Percentiles rank a stretch among this genome's conserved stretches.
Conservation (phyloP, 257 asterid species). For the Solanum dulcamara region DNA sequence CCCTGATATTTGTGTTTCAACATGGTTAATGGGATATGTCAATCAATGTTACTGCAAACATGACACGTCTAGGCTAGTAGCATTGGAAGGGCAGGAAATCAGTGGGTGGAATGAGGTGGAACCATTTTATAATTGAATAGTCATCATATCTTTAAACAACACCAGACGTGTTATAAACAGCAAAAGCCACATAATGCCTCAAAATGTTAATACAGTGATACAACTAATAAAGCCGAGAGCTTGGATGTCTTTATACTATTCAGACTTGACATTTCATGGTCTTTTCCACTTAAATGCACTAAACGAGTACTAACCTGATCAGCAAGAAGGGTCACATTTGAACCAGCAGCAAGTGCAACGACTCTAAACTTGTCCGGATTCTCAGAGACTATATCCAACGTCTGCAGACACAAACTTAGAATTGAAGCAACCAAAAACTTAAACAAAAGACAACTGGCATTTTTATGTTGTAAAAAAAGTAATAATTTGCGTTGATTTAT, state of each 20-base stretch:
- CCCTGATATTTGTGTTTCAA: neutral
- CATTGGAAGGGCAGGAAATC: neutral
- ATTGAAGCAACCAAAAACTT: neutral
- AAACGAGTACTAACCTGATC: constrained; percentile 57
- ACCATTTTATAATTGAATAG: neutral
- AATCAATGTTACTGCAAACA: neutral
- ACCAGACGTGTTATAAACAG: neutral
- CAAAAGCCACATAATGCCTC: neutral
- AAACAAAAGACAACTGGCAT: neutral
- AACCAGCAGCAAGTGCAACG: constrained; percentile 98
- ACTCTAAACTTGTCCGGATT: constrained; percentile 83
- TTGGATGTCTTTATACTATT: neutral
- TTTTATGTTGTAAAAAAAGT: neutral
- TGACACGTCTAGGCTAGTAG: neutral
- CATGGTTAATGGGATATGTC: neutral
- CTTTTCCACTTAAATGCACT: neutral
- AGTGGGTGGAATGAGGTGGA: neutral
- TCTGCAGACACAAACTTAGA: constrained; percentile 30
- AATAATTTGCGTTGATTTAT: neutral
- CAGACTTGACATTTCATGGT: neutral
- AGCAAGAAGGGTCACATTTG: constrained; percentile 93
- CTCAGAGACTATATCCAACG: constrained; percentile 90
- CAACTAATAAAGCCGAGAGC: neutral
- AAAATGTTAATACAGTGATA: neutral
- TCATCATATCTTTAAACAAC: neutral